These are phyloP conservation scores for Trichoderma guizhouense DNA, from an alignment of 2,329 filamentous ascomycete species.

Conservation along the genomic window DNA sequence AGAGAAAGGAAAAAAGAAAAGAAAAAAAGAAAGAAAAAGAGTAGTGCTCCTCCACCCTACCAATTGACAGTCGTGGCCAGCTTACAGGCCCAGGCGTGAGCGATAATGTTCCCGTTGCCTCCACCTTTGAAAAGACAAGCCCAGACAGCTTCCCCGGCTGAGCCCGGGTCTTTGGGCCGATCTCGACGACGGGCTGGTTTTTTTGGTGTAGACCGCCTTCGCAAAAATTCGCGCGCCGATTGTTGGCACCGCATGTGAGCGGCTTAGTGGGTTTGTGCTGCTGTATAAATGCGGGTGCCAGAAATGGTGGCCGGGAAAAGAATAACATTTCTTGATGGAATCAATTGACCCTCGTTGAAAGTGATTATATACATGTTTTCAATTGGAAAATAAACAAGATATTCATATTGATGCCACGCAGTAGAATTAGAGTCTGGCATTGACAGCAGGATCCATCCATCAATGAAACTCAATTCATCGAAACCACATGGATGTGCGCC, in stretches of 20 bases:
- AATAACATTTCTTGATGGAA: neutral
- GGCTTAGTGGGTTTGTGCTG: slow-evolving; percentile 3
- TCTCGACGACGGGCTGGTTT: slow-evolving; percentile 13
- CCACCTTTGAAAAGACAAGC: neutral
- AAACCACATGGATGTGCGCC: neutral
- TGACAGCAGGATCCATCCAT: neutral
- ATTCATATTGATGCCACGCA: neutral
- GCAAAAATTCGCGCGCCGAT: slow-evolving; percentile 19
- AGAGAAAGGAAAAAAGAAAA: neutral
- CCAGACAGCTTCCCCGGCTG: slow-evolving; percentile 1
- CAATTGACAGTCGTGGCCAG: neutral
- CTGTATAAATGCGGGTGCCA: neutral
- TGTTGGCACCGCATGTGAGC: slow-evolving; percentile 6
- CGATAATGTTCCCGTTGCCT: slow-evolving; percentile 6
- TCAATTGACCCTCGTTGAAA: neutral
- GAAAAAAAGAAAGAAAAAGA: neutral
- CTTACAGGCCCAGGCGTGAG: neutral
- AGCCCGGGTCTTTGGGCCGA: slow-evolving; percentile 16
- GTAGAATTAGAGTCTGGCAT: neutral
- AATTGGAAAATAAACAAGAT: neutral
- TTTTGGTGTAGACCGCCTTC: slow-evolving; percentile 17
- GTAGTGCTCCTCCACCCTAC: neutral
- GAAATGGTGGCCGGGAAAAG: neutral
- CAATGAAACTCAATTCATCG: neutral
- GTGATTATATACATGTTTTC: neutral